Percentiles rank a stretch among this genome's conserved stretches.
phyloP scores from a whole-genome alignment of 2,329 filamentous ascomycete genomes.

The Teratosphaeria gauchensis region DNA sequence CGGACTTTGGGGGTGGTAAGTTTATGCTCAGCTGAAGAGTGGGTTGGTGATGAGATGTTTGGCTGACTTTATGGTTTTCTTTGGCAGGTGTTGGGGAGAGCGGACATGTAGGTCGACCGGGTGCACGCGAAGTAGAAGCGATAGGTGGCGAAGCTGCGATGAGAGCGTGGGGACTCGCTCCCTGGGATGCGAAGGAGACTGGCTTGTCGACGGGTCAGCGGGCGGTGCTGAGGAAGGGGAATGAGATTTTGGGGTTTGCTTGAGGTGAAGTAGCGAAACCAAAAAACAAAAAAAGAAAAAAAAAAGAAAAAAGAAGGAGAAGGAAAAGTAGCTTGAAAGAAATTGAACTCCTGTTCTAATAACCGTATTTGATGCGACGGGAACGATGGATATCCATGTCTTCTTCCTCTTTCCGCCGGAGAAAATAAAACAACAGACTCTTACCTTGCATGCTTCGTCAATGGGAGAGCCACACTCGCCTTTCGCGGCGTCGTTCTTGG shows the following conservation, averaged over 20 bases:
- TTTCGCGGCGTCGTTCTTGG: too few species aligned
- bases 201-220: constrained; percentile 43
- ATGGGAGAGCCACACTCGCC: too few species aligned
- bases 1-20: constrained; percentile 37
- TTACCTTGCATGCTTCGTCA: too few species aligned
- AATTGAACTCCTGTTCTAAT: too few species aligned
- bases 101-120: constrained; percentile 34
- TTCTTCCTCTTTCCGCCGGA: too few species aligned
- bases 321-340: too few species aligned
- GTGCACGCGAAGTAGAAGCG: constrained; percentile 28
- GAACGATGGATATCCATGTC: too few species aligned
- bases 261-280: too few species aligned
- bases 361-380: too few species aligned
- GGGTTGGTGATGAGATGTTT: background rate
- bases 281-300: too few species aligned
- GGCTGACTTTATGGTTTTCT: background rate
- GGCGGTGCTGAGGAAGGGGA: constrained; percentile 42
- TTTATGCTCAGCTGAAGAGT: background rate
- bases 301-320: too few species aligned
- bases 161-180: constrained; percentile 45
- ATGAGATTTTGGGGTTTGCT: constrained; percentile 44
- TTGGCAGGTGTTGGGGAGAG: constrained; percentile 52
- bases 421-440: too few species aligned
- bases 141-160: constrained; percentile 37
- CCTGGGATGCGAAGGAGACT: constrained; percentile 39